Conservation (phyloP, 2,329 filamentous ascomycete species). For the Alternaria gansuensis region DNA sequence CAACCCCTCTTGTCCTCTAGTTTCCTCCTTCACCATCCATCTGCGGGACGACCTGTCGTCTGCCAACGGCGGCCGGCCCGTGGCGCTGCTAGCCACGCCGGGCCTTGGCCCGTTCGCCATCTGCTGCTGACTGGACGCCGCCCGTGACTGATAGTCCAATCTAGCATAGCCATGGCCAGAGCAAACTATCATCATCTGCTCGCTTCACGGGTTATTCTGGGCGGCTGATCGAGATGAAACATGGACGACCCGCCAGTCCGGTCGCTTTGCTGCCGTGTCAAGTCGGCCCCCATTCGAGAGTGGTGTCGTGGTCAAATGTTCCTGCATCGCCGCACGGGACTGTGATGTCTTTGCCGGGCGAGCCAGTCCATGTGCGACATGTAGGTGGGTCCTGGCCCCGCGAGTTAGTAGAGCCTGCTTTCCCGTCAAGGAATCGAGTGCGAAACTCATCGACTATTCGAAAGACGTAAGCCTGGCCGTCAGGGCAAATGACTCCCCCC, state of each 20-base stretch:
- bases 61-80: slow-evolving; percentile 47
- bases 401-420: slow-evolving; percentile 36
- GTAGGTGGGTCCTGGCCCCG: slow-evolving; percentile 34
- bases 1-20: slow-evolving; percentile 25
- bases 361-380: slow-evolving; percentile 43
- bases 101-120: slow-evolving; percentile 32
- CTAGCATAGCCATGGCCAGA: slow-evolving; percentile 32
- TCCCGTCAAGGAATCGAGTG: slow-evolving; percentile 55
- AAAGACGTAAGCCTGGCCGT: slow-evolving; percentile 49
- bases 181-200: slow-evolving; percentile 51
- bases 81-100: slow-evolving; percentile 42
- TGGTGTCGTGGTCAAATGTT: slow-evolving; percentile 54
- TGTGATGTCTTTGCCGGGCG: slow-evolving; percentile 42
- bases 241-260: slow-evolving; percentile 45
- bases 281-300: slow-evolving; percentile 46
- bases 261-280: slow-evolving; percentile 50
- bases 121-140: slow-evolving; percentile 43
- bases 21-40: slow-evolving; percentile 28
- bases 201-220: slow-evolving; percentile 51
- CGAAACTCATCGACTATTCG: slow-evolving; percentile 47
- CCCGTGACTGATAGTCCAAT: slow-evolving; percentile 38
- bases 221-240: slow-evolving; percentile 53
- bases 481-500: slow-evolving; percentile 50
- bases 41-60: slow-evolving; percentile 38
- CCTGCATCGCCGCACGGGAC: slow-evolving; percentile 54